phyloP scores from a whole-genome alignment of 495 filamentous ascomycete genomes.

The Aspergillus biplanus region DNA sequence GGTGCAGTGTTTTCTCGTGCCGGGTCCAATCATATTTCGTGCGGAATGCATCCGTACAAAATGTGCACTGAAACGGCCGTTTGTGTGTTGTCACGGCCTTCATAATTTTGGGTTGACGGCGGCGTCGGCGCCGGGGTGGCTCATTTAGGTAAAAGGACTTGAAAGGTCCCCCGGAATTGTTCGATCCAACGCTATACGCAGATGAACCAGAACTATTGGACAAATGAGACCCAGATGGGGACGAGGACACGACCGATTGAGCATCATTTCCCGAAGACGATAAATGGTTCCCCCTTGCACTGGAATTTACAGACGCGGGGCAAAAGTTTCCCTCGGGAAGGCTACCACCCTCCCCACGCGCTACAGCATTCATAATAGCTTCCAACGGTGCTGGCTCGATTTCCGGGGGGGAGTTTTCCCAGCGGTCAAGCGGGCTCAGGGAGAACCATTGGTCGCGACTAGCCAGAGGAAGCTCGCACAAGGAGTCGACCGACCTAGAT shows the following conservation, averaged over 20 bases:
- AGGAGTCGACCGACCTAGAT: too few species aligned
- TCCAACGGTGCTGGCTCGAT: slow-evolving; percentile 71
- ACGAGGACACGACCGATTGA: slow-evolving; percentile 14
- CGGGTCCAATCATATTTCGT: slow-evolving; percentile 82
- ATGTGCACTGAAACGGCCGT: slow-evolving; percentile 70
- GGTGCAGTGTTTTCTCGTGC: slow-evolving; percentile 76
- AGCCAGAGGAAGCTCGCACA: too few species aligned
- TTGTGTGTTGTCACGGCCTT: not conserved
- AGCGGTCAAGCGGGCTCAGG: slow-evolving; percentile 64
- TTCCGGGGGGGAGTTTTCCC: slow-evolving; percentile 74
- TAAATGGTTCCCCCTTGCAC: not conserved
- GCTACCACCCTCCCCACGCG: not conserved
- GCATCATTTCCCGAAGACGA: not conserved
- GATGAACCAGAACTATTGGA: slow-evolving; percentile 42
- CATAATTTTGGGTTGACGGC: not conserved
- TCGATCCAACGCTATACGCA: slow-evolving; percentile 51
- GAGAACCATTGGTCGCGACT: not conserved
- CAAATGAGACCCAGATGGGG: slow-evolving; percentile 51
- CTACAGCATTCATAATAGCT: slow-evolving; percentile 68
- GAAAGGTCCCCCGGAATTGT: slow-evolving; percentile 52
- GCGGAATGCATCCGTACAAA: slow-evolving; percentile 78
- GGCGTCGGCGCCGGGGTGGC: slow-evolving; percentile 6
- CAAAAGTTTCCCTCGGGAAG: not conserved
- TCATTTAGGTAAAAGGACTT: slow-evolving; percentile 42
- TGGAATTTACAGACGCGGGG: not conserved